Conservation (phyloP, 1,284 basidiomycete genomes). For the Tilletia horrida region DNA sequence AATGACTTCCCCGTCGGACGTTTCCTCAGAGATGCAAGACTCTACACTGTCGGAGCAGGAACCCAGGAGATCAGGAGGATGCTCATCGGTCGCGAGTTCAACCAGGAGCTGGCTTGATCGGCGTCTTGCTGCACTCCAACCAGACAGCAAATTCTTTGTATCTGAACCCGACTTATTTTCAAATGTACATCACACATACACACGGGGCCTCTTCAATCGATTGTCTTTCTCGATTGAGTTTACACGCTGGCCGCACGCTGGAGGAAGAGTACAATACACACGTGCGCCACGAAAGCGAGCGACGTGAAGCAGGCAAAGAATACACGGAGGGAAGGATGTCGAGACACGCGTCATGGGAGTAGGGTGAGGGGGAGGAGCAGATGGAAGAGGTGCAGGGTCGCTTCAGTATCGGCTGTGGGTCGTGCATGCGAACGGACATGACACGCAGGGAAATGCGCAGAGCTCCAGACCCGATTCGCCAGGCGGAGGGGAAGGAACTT, state of each 20-base stretch:
- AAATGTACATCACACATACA: too few species aligned
- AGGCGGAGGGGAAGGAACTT: not conserved
- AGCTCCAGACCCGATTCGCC: too few species aligned
- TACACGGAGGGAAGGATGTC: not conserved
- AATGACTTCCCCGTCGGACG: conserved; percentile 39
- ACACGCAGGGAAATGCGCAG: too few species aligned
- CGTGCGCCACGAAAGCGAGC: not conserved
- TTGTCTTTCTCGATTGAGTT: too few species aligned
- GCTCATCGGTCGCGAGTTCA: conserved; percentile 45
- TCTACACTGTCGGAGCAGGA: conserved; percentile 47
- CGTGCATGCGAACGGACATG: not conserved
- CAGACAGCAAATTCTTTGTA: too few species aligned
- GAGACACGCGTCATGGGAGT: not conserved
- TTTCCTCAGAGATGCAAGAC: conserved; percentile 39
- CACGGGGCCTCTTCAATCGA: too few species aligned
- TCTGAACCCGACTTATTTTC: too few species aligned
- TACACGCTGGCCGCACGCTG: conserved; percentile 14
- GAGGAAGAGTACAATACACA: not conserved
- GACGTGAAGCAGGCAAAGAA: not conserved
- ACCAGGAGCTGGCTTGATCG: conserved; percentile 28
- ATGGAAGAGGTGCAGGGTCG: not conserved
- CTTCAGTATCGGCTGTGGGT: not conserved
- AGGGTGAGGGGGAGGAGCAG: not conserved
- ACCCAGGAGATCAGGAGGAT: conserved; percentile 49
- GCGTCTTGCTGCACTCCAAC: too few species aligned